Conservation (phyloP, 345 rosid species). For the Eucalyptus curtisii region DNA sequence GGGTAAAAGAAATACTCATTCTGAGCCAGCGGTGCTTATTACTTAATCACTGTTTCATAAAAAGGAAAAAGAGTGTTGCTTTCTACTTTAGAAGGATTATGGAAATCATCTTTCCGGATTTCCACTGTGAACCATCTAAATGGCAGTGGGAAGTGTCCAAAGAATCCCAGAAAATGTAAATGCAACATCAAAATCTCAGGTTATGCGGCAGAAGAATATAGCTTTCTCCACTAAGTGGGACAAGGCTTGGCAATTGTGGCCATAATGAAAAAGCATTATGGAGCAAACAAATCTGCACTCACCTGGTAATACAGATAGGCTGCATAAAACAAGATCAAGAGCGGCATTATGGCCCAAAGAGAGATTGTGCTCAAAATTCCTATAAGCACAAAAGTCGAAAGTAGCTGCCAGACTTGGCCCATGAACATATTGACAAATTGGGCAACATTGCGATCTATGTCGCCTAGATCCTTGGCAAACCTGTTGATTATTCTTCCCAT, state of each 20-base stretch:
- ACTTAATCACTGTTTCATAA: background rate
- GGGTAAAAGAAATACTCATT: background rate
- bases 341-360: slow-evolving; percentile 94
- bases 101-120: background rate
- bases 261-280: background rate
- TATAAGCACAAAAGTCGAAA: slow-evolving; percentile 83
- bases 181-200: background rate
- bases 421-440: slow-evolving; percentile 56
- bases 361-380: slow-evolving; percentile 85
- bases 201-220: background rate
- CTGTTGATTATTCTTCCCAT: slow-evolving; percentile 85
- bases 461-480: slow-evolving; percentile 89
- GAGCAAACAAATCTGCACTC: background rate
- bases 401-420: slow-evolving; percentile 73
- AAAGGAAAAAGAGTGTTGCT: background rate
- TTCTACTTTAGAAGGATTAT: background rate
- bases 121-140: background rate
- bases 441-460: slow-evolving; percentile 83
- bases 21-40: background rate
- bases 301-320: slow-evolving; percentile 97
- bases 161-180: background rate
- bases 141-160: background rate
- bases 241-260: background rate
- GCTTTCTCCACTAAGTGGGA: background rate
- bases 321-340: slow-evolving; percentile 74